Evolutionary conservation across 495 filamentous ascomycete species (phyloP).

Genomic region (Neurospora sp.): DNA sequence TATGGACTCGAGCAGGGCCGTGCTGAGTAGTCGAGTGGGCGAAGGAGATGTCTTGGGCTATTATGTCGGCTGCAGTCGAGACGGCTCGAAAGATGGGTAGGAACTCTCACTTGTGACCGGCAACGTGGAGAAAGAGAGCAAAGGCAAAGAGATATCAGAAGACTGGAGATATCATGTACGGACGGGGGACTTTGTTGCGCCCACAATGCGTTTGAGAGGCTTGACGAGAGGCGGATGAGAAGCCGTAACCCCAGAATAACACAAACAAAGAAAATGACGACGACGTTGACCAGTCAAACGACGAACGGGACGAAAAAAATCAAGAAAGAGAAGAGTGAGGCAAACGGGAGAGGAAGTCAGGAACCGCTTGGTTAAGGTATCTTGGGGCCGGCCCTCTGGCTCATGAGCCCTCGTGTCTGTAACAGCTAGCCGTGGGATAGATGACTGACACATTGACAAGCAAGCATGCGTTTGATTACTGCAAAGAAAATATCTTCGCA

Average conservation of each 20-base stretch:
- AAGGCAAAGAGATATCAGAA: background rate
- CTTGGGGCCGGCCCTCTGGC: background rate
- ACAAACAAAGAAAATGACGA: constrained; percentile 4
- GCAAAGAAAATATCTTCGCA: background rate
- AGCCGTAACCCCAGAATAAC: background rate
- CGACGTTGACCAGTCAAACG: background rate
- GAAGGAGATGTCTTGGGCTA: background rate
- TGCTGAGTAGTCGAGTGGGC: background rate
- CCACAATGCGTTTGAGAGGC: background rate
- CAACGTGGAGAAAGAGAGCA: background rate
- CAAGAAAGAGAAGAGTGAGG: constrained; percentile 3
- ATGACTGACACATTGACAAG: background rate
- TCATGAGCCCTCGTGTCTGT: background rate
- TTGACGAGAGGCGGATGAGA: background rate
- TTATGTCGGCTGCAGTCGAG: background rate
- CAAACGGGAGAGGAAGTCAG: background rate
- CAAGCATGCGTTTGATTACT: background rate
- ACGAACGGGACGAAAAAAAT: constrained; percentile 5
- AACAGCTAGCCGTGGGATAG: background rate
- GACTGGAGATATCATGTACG: background rate
- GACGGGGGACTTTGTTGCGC: background rate
- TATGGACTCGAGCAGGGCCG: background rate
- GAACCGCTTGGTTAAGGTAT: background rate
- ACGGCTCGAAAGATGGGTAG: background rate
- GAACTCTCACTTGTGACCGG: background rate